phyloP scores from a whole-genome alignment of 2,329 filamentous ascomycete genomes.

The Talaromyces sp. region DNA sequence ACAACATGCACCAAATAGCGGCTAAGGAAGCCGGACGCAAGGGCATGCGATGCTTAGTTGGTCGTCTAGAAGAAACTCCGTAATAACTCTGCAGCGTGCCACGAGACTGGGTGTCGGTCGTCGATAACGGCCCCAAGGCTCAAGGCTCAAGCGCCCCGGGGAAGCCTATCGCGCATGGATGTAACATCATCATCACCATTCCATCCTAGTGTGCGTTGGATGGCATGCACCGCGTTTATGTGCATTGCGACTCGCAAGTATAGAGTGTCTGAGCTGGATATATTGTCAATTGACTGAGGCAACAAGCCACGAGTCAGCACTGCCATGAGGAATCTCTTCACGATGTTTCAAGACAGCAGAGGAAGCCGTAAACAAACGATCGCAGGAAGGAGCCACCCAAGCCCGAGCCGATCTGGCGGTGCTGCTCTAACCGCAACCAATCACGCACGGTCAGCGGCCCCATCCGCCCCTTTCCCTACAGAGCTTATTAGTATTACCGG shows the following conservation, averaged over 20 bases:
- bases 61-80: not conserved
- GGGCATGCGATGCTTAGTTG: not conserved
- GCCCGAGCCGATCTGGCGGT: not conserved
- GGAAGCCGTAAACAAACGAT: not conserved
- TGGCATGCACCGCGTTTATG: not conserved
- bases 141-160: not conserved
- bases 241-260: no score
- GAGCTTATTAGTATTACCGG: not conserved
- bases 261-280: not conserved
- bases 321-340: not conserved
- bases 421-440: not conserved
- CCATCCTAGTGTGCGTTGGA: not conserved
- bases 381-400: not conserved
- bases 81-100: not conserved
- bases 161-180: not conserved
- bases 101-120: not conserved
- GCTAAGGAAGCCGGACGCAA: not conserved
- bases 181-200: not conserved
- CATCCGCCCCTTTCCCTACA: not conserved
- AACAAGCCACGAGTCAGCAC: not conserved
- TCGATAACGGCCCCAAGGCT: not conserved
- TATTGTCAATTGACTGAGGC: not conserved
- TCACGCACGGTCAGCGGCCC: not conserved
- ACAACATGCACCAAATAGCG: not conserved
- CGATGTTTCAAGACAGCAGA: not conserved